A percentile compares a stretch with the other conserved stretches of the same genome.
These are phyloP conservation scores for Cyclostephanos tholiformis DNA, from an alignment of 108 stramenopile species.

Conservation along the genomic window DNA sequence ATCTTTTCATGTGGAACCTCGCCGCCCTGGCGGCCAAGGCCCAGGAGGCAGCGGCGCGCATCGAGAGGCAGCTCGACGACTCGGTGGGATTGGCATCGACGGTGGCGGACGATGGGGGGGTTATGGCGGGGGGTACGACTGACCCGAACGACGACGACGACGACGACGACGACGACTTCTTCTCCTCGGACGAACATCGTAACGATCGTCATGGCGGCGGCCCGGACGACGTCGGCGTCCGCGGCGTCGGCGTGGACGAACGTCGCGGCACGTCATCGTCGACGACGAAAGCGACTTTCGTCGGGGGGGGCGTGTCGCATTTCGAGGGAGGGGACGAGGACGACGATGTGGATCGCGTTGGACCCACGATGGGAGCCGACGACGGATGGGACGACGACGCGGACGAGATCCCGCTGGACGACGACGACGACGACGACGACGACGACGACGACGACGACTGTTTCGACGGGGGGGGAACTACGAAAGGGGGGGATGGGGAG, in stretches of 20 bases:
- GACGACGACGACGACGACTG: conserved; percentile 22
- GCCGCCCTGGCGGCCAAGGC: conserved; percentile 45
- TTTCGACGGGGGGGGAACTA: background rate
- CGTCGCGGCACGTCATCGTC: background rate
- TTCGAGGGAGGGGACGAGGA: background rate
- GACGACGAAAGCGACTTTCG: background rate
- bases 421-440: conserved; percentile 9
- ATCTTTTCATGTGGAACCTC: conserved; percentile 32
- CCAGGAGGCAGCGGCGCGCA: conserved; percentile 48
- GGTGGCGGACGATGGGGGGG: background rate
- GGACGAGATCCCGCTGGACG: background rate
- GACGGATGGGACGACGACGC: conserved; percentile 12
- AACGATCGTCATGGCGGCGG: background rate
- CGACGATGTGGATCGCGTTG: background rate
- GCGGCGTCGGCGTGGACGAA: conserved; percentile 4
- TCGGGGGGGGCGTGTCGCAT: background rate
- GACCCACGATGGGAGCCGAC: background rate
- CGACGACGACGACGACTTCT: conserved; percentile 41
- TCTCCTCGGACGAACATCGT: conserved; percentile 34
- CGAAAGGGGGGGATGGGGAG: background rate
- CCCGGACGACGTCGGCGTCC: background rate
- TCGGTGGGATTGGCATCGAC: conserved; percentile 31
- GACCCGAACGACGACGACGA: conserved; percentile 20
- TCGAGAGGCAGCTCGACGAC: conserved; percentile 46
- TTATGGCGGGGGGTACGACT: background rate